phyloP scores from a whole-genome alignment of 169 alveolate species.

The Eimeria praecox region DNA sequence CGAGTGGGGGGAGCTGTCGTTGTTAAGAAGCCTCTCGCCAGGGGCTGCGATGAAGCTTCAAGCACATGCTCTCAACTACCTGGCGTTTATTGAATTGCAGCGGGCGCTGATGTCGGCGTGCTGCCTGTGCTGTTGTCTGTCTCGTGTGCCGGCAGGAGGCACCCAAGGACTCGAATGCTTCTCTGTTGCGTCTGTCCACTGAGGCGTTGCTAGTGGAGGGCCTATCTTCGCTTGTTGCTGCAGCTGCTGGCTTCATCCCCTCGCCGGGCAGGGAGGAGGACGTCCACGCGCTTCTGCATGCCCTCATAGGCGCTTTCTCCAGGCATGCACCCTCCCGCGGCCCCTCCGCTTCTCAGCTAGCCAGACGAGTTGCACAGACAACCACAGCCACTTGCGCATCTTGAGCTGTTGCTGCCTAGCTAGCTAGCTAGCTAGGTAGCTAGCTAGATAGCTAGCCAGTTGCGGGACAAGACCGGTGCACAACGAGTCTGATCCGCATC shows the following conservation, averaged over 20 bases:
- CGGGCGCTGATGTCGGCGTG: neutral
- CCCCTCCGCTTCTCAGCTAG: neutral
- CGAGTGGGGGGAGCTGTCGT: neutral
- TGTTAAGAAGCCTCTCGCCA: neutral
- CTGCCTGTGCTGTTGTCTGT: neutral
- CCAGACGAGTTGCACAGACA: neutral
- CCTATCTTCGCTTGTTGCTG: slow-evolving; percentile 56
- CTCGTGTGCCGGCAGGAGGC: slow-evolving; percentile 22
- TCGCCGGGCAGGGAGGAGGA: slow-evolving; percentile 65
- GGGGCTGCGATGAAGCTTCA: neutral
- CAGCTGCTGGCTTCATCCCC: slow-evolving; percentile 63
- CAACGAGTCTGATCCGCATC: neutral
- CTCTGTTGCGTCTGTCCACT: slow-evolving; percentile 38
- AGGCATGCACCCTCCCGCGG: neutral
- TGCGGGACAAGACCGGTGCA: neutral
- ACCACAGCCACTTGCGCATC: neutral
- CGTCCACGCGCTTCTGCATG: slow-evolving; percentile 49
- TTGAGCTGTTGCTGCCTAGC: neutral
- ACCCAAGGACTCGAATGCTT: slow-evolving; percentile 50
- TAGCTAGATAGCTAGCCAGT: neutral
- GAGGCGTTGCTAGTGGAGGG: slow-evolving; percentile 75
- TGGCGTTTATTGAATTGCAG: neutral
- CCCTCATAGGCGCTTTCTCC: slow-evolving; percentile 67
- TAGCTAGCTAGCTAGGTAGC: neutral
- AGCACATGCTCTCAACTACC: neutral